Conservation (phyloP, 345 rosid genomes). For the Melastoma malabathricum region DNA sequence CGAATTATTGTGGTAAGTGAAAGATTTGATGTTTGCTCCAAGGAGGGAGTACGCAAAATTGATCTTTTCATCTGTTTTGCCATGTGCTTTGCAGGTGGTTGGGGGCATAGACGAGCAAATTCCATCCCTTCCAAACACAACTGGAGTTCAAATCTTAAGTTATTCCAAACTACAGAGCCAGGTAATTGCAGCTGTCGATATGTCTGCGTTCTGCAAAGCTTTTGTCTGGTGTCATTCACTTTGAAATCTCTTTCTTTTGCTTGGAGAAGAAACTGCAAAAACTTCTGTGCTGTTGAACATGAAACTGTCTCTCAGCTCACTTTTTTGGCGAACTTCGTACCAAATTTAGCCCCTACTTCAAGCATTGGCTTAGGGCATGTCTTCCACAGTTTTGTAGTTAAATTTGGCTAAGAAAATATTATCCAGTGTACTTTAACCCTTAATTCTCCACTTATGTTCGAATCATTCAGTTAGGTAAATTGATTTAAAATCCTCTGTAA, state of each 20-base stretch:
- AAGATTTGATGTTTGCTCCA: constrained; percentile 3
- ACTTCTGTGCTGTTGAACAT: too few relatives aligned
- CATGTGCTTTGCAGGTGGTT: constrained; percentile 51
- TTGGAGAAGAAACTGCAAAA: too few relatives aligned
- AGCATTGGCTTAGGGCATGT: too few relatives aligned
- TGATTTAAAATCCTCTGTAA: too few relatives aligned
- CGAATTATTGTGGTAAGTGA: constrained; percentile 75
- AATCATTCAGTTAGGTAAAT: too few relatives aligned
- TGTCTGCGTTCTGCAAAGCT: too few relatives aligned
- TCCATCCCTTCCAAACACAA: constrained; percentile 65
- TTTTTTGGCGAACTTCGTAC: too few relatives aligned
- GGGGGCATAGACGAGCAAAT: constrained; percentile 73
- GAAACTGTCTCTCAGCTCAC: too few relatives aligned
- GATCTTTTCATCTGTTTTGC: constrained; percentile 6
- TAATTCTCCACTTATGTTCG: not conserved
- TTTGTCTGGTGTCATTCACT: too few relatives aligned
- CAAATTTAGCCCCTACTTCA: too few relatives aligned
- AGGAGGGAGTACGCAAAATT: not conserved
- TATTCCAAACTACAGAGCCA: constrained; percentile 64
- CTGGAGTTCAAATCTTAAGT: constrained; percentile 59
- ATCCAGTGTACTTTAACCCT: not conserved
- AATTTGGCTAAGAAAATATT: not conserved
- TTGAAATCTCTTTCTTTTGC: too few relatives aligned
- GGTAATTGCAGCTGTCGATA: constrained; percentile 23
- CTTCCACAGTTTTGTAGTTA: not conserved